Evolutionary conservation across 345 rosid genomes (phyloP), one percentile per base, ranked within the genome.

Genomic region (Lepidium africanum): DNA sequence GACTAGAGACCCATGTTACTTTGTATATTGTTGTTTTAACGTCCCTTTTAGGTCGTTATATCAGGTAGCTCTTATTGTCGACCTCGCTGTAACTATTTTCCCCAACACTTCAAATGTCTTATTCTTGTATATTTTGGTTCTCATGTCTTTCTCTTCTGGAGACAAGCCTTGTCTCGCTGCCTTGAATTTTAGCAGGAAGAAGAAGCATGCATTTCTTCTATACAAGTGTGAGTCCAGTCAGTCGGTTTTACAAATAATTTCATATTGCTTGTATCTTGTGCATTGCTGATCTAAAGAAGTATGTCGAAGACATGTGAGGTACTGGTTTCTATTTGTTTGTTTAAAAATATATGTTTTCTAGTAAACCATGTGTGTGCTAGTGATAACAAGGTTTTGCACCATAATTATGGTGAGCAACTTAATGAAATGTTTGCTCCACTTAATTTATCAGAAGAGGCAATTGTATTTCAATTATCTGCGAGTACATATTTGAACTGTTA

Each of bases 301-400:
- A 25, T 59, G 73, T 48, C 25, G 54, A 62, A 48, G 74, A 75
- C 60, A 17, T 62, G 60, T 68, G 60, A 75, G 78, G 78, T 75
- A 75, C 46, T 62, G 46, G 37, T 75, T 55, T 33, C 48, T 59
- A 59, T 67, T 41, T 74, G 57, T 59, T 65, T 73, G 32, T 52
- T 17, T 59, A 36, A 25, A 9, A 59, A 32, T 41, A 41, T 65
- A 35, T 35, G 9, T 52, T 65, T 10, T 55, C 14, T 15, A 33
- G 27, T 37, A 32, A 55, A 55, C 36, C 58, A 38, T 64, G 14
- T 54, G 40, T 21, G 56, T 63, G 64, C 9, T 63, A 37, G 46
- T 57, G 25, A n/a, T 56, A 56, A 6, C 23, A 23, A 54, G 57
- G 50, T 39, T 32, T 48, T 49, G 49, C 49, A 50, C 36, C 61